These are phyloP conservation scores for Geranium incanum DNA, from an alignment of 441 rosid species.

Conservation along the genomic window DNA sequence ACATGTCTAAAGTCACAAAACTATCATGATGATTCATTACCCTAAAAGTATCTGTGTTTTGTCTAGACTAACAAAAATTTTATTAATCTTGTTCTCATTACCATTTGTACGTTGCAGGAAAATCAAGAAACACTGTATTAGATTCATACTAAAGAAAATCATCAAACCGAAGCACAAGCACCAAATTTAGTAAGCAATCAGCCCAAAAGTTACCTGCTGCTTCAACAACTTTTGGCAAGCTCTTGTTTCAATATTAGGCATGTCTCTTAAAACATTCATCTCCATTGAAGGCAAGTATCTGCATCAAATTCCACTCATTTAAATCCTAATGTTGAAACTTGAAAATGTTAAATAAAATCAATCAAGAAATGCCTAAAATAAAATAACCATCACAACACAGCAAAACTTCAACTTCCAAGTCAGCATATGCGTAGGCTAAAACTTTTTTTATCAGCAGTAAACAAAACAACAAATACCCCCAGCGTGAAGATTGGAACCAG, in stretches of 20 bases:
- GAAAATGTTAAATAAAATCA: background rate
- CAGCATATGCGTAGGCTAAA: background rate
- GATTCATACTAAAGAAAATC: no score
- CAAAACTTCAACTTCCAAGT: background rate
- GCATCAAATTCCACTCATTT: constrained; percentile 17
- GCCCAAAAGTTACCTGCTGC: constrained; percentile 44
- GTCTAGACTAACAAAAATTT: no score
- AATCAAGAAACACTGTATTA: no score
- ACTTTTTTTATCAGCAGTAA: no score
- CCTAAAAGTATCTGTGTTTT: no score
- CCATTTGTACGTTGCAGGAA: no score
- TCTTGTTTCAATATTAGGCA: constrained; percentile 54
- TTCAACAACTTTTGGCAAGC: constrained; percentile 53
- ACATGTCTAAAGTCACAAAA: no score
- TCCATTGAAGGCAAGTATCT: constrained; percentile 73
- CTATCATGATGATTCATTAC: no score
- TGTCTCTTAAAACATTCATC: constrained; percentile 57
- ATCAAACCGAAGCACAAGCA: background rate
- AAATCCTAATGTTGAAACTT: background rate
- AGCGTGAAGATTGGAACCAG: no score
- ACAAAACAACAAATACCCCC: no score
- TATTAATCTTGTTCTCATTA: no score
- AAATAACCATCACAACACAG: background rate
- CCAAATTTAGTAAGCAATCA: constrained; percentile 3
- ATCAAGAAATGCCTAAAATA: background rate